Evolutionary conservation across 2,329 filamentous ascomycete genomes (phyloP).

Genomic region (Hymenotorrendiella dingleyae): DNA sequence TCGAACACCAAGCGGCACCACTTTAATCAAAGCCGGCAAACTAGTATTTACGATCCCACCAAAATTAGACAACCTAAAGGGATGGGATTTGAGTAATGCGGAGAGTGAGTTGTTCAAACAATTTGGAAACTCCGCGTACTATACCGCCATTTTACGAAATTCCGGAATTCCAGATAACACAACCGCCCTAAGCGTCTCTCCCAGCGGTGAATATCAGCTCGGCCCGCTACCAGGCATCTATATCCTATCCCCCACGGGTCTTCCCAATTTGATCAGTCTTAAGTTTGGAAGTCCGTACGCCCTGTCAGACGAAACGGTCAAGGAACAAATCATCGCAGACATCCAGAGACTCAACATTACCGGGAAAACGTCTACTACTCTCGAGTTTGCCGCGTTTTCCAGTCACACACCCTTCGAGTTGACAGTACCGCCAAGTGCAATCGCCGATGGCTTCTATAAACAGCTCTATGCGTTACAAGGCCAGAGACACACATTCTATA

Average conservation of each 20-base stretch:
- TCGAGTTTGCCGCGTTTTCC: constrained; percentile 10
- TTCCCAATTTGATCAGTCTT: constrained; percentile 12
- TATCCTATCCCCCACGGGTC: constrained; percentile 17
- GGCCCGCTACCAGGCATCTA: constrained; percentile 31
- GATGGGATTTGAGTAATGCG: constrained; percentile 31
- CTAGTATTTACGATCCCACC: constrained; percentile 40
- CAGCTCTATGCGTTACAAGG: constrained; percentile 39
- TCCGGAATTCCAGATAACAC: constrained; percentile 30
- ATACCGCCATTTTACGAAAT: constrained; percentile 33
- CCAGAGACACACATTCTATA: constrained; percentile 39
- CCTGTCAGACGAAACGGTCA: constrained; percentile 12
- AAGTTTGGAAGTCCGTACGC: constrained; percentile 13
- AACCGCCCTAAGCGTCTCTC: constrained; percentile 25
- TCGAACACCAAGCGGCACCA: constrained; percentile 27
- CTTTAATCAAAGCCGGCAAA: constrained; percentile 34
- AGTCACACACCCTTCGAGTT: constrained; percentile 21
- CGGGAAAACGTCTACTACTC: constrained; percentile 1
- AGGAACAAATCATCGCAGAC: constrained; percentile 11
- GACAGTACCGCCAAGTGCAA: constrained; percentile 28
- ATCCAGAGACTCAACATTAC: constrained; percentile 8
- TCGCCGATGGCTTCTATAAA: constrained; percentile 37
- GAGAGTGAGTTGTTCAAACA: constrained; percentile 35
- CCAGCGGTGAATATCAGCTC: constrained; percentile 26
- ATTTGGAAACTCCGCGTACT: constrained; percentile 35
- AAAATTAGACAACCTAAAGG: constrained; percentile 29